Base-by-base conservation (phyloP, 1,284 basidiomycete genomes). In the Cronartium quercuum region DNA sequence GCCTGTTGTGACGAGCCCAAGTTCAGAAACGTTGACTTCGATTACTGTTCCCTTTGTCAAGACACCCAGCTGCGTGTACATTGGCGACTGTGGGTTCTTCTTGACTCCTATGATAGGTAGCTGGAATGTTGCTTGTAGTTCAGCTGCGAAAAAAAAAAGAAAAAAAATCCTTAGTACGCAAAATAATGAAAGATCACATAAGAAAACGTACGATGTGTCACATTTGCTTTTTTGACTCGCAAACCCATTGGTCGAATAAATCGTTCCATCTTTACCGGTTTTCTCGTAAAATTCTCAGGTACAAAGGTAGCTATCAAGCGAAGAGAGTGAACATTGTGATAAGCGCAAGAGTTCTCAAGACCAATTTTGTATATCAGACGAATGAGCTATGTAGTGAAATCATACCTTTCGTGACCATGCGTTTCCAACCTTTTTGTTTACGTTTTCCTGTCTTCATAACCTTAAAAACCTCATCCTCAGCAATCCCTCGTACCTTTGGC, bases 401-500 rank as follows among this genome's bases (percentile, higher is more conserved):
- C 15, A 55, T 98, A 61, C 95, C 94, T 84, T 98, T 99, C 78
- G 94, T 97, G 78, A 99, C 92, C 95, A 99, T 98, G 78, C 96
- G 88, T 85, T 99, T 99, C 96, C 96, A 99, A 35, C 90, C 88
- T 84, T 98, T 99, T 82, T 87, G 88, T 85, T 95, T 98, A 81
- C 88, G 91, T 86, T 98, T 98, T 74, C 96, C 96, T 0, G 95
- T 95, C 85, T 94, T 92, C 86, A 99, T 87, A 42, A 98, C 96
- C 86, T 96, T 98, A 87, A 99, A 99, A 88, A 95, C 96, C 85
- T 99, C 96, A 81, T 98, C 96, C 83, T 99, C 96, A 21, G 95
- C 94, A 79, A 99, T 98, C 61, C 96, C 96, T 74, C 95, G 86
- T 68, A 99, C 96, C 83, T 95, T 96, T 65, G 96, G 95, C 77